These are phyloP conservation scores for Cercis canadensis DNA, from an alignment of 306 rosid genomes.

Conservation along the genomic window DNA sequence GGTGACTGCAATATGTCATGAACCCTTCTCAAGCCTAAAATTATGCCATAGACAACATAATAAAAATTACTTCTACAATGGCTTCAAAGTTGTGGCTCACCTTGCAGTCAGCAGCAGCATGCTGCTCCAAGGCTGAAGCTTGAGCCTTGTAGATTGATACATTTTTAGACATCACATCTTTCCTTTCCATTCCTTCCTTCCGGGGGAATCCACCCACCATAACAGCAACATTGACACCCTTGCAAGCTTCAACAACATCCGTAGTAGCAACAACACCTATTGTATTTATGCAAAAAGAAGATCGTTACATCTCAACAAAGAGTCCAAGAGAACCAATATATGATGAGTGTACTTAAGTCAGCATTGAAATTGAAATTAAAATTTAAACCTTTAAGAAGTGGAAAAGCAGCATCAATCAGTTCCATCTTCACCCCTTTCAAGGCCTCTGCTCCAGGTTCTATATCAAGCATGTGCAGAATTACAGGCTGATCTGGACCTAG, in stretches of 20 bases:
- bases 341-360: too few species aligned
- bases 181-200: slow-evolving; percentile 90
- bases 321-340: too few species aligned
- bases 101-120: slow-evolving; percentile 74
- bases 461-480: slow-evolving; percentile 76
- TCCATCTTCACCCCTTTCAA: slow-evolving; percentile 77
- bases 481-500: slow-evolving; percentile 75
- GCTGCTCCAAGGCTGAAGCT: slow-evolving; percentile 73
- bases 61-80: neutral
- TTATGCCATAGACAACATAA: too few species aligned
- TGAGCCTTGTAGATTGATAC: slow-evolving; percentile 78
- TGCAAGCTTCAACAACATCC: slow-evolving; percentile 71
- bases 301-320: neutral
- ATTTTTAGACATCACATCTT: slow-evolving; percentile 75
- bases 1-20: too few species aligned
- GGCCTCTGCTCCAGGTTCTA: slow-evolving; percentile 64
- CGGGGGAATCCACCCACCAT: slow-evolving; percentile 80
- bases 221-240: slow-evolving; percentile 65
- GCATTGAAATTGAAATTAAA: neutral
- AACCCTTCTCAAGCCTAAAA: too few species aligned
- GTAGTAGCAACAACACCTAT: slow-evolving; percentile 75
- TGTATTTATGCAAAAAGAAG: slow-evolving; percentile 3
- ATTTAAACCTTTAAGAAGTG: slow-evolving; percentile 55
- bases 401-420: slow-evolving; percentile 68
- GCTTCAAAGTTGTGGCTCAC: slow-evolving; percentile 39